Base-by-base conservation (phyloP, 805 yeast genomes). In the Candida awuae region DNA sequence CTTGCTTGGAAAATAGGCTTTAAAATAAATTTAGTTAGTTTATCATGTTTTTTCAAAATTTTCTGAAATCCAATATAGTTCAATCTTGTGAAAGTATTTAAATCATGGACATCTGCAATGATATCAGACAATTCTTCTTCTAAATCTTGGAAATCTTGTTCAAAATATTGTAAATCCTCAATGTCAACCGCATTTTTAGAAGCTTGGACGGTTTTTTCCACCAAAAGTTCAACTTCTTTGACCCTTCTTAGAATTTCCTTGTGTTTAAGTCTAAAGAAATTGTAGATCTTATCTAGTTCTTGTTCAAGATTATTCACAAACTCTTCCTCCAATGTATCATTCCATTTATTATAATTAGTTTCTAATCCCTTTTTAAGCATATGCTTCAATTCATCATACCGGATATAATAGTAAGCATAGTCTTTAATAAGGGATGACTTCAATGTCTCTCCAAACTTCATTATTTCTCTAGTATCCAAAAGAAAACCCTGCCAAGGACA, bases 61-160 rank as follows among this genome's bases (percentile, higher is more conserved):
- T 92, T 92, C 62, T 86, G 95, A 68, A 92, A 92, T 2, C 98
- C 98, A 16, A 95, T 88, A 67, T 92, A 92, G 63, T 92, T 92
- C 56, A 92, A 73, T 46, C 95, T 74, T 15, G 96, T 77, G 61
- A 85, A 92, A 59, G 90, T 90, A 48, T 95, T 95, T 54, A 92
- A 72, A 61, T 92, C 98, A 56, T 92, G 97, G 32, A 92, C 96
- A 63, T 88, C 97, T 17, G 97, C 96, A 61, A 92, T 88, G 51
- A 92, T 80, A 52, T 88, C 96, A 41, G 80, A 71, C 42, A 83
- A 62, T 49, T 81, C 88, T 44, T 80, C 83, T 58, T 84, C 92
- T 39, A 83, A 63, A 40, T 75, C 80, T 48, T 79, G 81, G 49
- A 80, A 84, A 54, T 79, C 84, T 51, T 77, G 71, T 55, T 80